Percentiles rank a stretch among this genome's conserved stretches.
phyloP scores from a whole-genome alignment of 2,329 filamentous ascomycete genomes.

The Sporothrix luriei region DNA sequence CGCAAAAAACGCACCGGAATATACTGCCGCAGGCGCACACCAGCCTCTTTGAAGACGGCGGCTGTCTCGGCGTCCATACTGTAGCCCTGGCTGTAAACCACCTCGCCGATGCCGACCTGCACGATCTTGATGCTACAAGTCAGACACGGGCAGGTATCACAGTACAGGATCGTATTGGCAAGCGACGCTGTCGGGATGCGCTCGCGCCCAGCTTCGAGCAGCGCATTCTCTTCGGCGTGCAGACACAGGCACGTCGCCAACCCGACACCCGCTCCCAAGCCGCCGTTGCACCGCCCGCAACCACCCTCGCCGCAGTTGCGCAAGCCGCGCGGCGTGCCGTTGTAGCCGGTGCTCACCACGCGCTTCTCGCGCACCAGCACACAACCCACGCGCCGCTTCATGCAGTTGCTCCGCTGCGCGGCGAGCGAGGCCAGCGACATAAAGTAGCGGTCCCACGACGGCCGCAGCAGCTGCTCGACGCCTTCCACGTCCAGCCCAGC shows the following conservation, averaged over 20 bases:
- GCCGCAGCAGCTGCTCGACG: slow-evolving; percentile 67
- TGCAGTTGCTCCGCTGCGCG: slow-evolving; percentile 90
- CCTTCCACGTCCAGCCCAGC: slow-evolving; percentile 75
- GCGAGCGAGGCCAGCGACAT: slow-evolving; percentile 95
- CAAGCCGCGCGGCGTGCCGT: slow-evolving; percentile 89
- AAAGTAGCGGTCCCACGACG: slow-evolving; percentile 96
- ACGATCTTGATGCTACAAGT: slow-evolving; percentile 99
- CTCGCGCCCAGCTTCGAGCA: slow-evolving; percentile 91
- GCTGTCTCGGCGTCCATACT: slow-evolving; percentile 90
- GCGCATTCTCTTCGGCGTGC: slow-evolving; percentile 97
- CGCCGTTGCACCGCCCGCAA: slow-evolving; percentile 82
- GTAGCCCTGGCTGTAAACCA: slow-evolving; percentile 91
- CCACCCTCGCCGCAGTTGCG: slow-evolving; percentile 92
- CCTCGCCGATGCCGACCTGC: slow-evolving; percentile 92
- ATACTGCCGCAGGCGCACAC: slow-evolving; percentile 84
- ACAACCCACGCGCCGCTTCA: slow-evolving; percentile 95
- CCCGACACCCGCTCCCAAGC: slow-evolving; percentile 67
- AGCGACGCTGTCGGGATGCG: slow-evolving; percentile 62
- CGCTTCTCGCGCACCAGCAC: slow-evolving; percentile 83
- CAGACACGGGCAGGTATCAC: slow-evolving; percentile 93
- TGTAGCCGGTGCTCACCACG: slow-evolving; percentile 95
- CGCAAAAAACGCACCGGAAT: slow-evolving; percentile 65
- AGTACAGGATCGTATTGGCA: slow-evolving; percentile 82
- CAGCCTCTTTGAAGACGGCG: slow-evolving; percentile 78
- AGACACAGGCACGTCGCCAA: slow-evolving; percentile 90